Conservation (phyloP, 2,329 filamentous ascomycete genomes). For the Hymenoscyphus linearis region DNA sequence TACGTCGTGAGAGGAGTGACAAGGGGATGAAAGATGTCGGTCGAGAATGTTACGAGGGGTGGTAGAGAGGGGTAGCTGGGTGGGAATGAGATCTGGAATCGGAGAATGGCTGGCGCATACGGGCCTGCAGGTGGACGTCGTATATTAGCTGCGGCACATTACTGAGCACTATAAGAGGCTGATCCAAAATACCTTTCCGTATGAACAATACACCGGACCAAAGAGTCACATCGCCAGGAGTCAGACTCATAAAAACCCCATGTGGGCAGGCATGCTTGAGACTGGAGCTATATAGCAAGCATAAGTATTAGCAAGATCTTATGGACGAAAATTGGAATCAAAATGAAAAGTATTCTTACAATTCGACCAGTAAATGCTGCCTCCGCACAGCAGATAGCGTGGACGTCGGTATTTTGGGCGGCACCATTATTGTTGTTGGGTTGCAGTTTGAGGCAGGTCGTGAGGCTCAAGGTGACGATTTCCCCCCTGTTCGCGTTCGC, state of each 20-base stretch:
- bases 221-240: slow-evolving; percentile 70
- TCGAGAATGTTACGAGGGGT: slow-evolving; percentile 81
- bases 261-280: slow-evolving; percentile 78
- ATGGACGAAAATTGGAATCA: background rate
- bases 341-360: slow-evolving; percentile 18
- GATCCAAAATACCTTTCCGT: slow-evolving; percentile 61
- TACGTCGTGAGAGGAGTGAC: slow-evolving; percentile 92
- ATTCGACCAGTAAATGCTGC: slow-evolving; percentile 32
- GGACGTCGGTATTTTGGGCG: slow-evolving; percentile 21
- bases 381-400: slow-evolving; percentile 30
- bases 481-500: no score
- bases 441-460: background rate
- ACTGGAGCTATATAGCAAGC: slow-evolving; percentile 54
- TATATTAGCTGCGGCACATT: background rate
- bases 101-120: slow-evolving; percentile 79
- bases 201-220: slow-evolving; percentile 94
- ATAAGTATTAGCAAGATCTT: slow-evolving; percentile 13
- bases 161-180: slow-evolving; percentile 3
- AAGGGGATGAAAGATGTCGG: slow-evolving; percentile 91
- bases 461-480: background rate
- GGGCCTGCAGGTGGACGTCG: slow-evolving; percentile 55
- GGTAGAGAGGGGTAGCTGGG: slow-evolving; percentile 72
- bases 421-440: slow-evolving; percentile 17
- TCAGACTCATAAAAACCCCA: slow-evolving; percentile 81
- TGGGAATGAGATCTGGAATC: slow-evolving; percentile 87